phyloP scores from a whole-genome alignment of 1,284 basidiomycete genomes.

The Fistulinella cinereoalba region DNA sequence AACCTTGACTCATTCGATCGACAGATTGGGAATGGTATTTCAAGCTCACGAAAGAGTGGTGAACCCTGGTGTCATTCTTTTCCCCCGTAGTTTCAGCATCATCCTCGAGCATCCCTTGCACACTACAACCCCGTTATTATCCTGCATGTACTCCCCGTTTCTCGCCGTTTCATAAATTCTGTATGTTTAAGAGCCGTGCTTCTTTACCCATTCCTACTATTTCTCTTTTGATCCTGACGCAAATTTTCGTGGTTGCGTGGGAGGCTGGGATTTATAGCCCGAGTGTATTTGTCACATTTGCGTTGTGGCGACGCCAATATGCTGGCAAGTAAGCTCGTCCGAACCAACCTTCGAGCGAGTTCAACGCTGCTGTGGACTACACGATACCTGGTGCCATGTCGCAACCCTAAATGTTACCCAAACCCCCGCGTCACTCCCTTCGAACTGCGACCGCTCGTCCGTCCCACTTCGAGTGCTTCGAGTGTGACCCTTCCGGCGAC shows the following conservation, averaged over 20 bases:
- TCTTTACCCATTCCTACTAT: slow-evolving; percentile 8
- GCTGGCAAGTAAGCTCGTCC: slow-evolving; percentile 4
- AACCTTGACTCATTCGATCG: slow-evolving; percentile 5
- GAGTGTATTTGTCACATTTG: too few relatives aligned
- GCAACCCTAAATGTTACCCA: not conserved
- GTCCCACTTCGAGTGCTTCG: slow-evolving; percentile 15
- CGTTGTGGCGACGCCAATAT: too few relatives aligned
- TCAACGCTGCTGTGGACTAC: slow-evolving; percentile 1
- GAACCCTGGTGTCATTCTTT: slow-evolving; percentile 18
- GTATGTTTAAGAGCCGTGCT: slow-evolving; percentile 21
- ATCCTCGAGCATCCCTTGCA: slow-evolving; percentile 28
- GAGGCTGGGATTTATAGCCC: too few relatives aligned
- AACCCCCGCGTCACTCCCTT: not conserved
- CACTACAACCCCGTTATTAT: slow-evolving; percentile 23
- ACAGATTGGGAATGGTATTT: slow-evolving; percentile 81
- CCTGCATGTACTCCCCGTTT: slow-evolving; percentile 29
- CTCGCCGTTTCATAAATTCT: slow-evolving; percentile 9
- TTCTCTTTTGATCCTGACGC: not conserved
- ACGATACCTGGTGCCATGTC: not conserved
- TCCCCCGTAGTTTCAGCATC: slow-evolving; percentile 12
- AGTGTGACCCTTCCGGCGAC: slow-evolving; percentile 33
- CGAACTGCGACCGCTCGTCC: slow-evolving; percentile 5
- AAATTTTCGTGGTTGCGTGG: not conserved
- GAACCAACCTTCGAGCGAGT: too few relatives aligned
- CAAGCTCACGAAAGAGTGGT: slow-evolving; percentile 83